A percentile compares a stretch with the other conserved stretches of the same genome.
Evolutionary conservation across 2,329 filamentous ascomycete species (phyloP).

Genomic region (Boeremia lycopersici): DNA sequence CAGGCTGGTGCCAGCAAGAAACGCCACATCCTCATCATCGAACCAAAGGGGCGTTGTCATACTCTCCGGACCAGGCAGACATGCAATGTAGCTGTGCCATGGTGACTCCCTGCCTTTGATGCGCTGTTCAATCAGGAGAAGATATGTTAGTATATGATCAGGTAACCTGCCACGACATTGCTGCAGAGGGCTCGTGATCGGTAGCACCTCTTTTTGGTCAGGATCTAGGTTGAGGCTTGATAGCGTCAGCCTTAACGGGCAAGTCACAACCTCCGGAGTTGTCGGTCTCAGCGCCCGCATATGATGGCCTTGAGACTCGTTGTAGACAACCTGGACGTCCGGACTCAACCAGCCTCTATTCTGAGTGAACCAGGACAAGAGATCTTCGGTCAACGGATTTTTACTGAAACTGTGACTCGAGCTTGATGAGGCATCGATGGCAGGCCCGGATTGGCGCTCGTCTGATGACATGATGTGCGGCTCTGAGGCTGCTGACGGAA

Average conservation of each 20-base stretch:
- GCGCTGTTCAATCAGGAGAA: conserved; percentile 46
- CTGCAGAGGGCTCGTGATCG: conserved; percentile 32
- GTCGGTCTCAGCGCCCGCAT: conserved; percentile 33
- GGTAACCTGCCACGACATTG: conserved; percentile 36
- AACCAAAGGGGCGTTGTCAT: conserved; percentile 50
- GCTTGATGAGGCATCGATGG: conserved; percentile 4
- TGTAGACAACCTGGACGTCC: conserved; percentile 37
- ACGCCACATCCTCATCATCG: conserved; percentile 40
- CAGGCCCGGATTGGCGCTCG: conserved; percentile 5
- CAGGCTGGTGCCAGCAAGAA: conserved; percentile 46
- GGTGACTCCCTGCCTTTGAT: conserved; percentile 31
- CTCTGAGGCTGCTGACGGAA: conserved; percentile 20
- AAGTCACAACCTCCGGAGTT: conserved; percentile 33
- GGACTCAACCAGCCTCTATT: conserved; percentile 41
- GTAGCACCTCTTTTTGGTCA: conserved; percentile 30
- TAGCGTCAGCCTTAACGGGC: conserved; percentile 42
- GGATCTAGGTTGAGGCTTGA: conserved; percentile 45
- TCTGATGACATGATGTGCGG: conserved; percentile 18
- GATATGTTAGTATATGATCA: conserved; percentile 42
- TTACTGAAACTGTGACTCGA: conserved; percentile 9
- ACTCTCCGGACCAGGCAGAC: conserved; percentile 37
- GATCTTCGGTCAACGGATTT: conserved; percentile 24
- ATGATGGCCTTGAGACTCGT: conserved; percentile 38
- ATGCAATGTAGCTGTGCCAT: conserved; percentile 47
- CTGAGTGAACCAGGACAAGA: conserved; percentile 39